Base-by-base conservation (phyloP, 2,329 filamentous ascomycete genomes). In the Diaporthe sp. region DNA sequence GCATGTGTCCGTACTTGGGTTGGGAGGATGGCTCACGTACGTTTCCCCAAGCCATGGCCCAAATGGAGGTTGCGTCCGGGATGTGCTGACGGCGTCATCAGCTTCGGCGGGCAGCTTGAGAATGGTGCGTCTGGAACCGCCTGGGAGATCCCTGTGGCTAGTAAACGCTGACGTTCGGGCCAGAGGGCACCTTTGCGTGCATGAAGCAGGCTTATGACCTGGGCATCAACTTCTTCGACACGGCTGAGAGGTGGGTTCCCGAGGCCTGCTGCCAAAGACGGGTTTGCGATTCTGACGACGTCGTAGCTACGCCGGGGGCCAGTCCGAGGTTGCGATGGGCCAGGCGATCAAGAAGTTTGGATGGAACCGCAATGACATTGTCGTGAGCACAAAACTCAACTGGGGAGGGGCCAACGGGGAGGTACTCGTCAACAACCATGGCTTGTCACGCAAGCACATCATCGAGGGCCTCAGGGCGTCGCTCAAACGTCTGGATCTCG, bases 1-100 rank as follows among this genome's bases (percentile, higher is more conserved):
- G 25, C 92, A 95, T 82, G 93, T 95, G 37, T 95, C 93, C 51
- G 89, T 91, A 53, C 93, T 95, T 77, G 92, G 92, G 2, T 86
- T 95, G 5, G 94, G 92, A 73, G 90, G 92, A 78, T 93, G 92
- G 92, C 87, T 95, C 72, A 95, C 94, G 1, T 95, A 94, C 78
- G 94, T 76, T 19, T 42, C 53, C 65, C 17, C 65, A 55, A 55
- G 34, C 17, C 19, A 4, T 19, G 13, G 34, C 22, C 34, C 46
- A 12, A 7, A 55, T 9, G 8, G 15, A 53, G 15, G 34, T 37
- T 42, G 34, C 5, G 65, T 39, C 22, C 15, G n/a, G 46, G 31
- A 28, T 46, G 53, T 67, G 73, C 77, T 78, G 51, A 79, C 71
- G 7, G n/a, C 31, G 9, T 22, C 9, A 12, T n/a, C 55, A 80